These are phyloP conservation scores for Brassica incana DNA, from an alignment of 345 rosid species.

Conservation along the genomic window DNA sequence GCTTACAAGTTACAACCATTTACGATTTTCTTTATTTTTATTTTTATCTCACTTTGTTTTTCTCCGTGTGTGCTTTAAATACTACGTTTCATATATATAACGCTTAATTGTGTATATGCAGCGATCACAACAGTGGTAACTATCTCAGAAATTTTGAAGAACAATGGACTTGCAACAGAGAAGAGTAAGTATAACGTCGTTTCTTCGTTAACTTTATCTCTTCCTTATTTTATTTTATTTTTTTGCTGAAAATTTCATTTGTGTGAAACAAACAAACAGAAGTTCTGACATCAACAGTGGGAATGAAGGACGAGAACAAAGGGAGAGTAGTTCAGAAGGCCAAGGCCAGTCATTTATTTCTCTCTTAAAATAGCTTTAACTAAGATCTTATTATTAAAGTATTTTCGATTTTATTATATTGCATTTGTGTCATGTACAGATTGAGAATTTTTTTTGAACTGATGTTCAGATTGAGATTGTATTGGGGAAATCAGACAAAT, in stretches of 20 bases:
- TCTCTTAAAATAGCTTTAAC: background rate
- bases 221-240: background rate
- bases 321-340: constrained; percentile 81
- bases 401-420: background rate
- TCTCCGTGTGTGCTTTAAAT: background rate
- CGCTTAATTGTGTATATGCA: constrained; percentile 6
- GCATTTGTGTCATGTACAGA: constrained; percentile 28
- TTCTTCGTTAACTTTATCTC: background rate
- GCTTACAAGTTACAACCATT: background rate
- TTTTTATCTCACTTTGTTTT: background rate
- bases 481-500: constrained; percentile 62
- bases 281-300: constrained; percentile 72
- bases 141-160: constrained; percentile 84
- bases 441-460: constrained; percentile 44
- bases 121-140: constrained; percentile 70
- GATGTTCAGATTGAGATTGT: constrained; percentile 58
- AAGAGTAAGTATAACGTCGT: constrained; percentile 44
- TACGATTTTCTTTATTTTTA: background rate
- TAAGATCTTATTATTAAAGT: background rate
- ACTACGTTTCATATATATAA: background rate
- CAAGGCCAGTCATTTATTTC: constrained; percentile 46
- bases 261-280: constrained; percentile 42
- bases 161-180: constrained; percentile 72
- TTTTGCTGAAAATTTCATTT: background rate
- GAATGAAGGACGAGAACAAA: constrained; percentile 71